Evolutionary conservation across 2,329 filamentous ascomycete species (phyloP).

Genomic region (Cladophialophora bantiana): DNA sequence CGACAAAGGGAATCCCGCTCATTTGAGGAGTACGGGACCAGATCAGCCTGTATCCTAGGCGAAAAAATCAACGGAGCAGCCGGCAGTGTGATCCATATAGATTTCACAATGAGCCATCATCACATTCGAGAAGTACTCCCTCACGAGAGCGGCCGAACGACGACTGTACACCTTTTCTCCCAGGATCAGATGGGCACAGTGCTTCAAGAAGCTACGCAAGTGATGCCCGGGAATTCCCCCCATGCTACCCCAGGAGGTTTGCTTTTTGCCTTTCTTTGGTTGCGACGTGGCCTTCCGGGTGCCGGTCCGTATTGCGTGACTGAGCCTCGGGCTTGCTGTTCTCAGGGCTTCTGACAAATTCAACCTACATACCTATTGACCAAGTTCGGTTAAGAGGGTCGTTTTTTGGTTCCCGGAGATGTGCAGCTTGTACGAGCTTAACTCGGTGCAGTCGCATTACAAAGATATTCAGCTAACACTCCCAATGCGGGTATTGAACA

Average conservation of each 20-base stretch:
- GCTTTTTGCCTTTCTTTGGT: neutral
- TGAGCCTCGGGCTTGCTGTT: neutral
- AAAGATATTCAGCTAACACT: neutral
- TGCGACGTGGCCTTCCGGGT: neutral
- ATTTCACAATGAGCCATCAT: neutral
- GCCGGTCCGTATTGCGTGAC: neutral
- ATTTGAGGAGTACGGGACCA: neutral
- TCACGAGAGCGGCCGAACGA: neutral
- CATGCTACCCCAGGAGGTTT: neutral
- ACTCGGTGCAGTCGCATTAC: constrained; percentile 9
- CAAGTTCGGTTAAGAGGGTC: constrained; percentile 2
- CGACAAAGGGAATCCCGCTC: neutral
- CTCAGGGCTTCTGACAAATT: constrained; percentile 7
- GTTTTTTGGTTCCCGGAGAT: constrained; percentile 1
- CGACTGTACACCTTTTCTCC: neutral
- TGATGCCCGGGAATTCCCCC: neutral
- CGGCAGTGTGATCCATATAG: neutral
- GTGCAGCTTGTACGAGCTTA: constrained; percentile 1
- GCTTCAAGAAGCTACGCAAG: neutral
- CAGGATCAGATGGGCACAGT: neutral
- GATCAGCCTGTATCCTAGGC: neutral
- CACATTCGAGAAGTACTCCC: neutral
- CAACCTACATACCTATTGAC: neutral
- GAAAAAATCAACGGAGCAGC: neutral
- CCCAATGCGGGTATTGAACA: neutral